Evolutionary conservation across 1,284 basidiomycete genomes (phyloP).

Genomic region (Ceratorhiza oryzae-sativae): DNA sequence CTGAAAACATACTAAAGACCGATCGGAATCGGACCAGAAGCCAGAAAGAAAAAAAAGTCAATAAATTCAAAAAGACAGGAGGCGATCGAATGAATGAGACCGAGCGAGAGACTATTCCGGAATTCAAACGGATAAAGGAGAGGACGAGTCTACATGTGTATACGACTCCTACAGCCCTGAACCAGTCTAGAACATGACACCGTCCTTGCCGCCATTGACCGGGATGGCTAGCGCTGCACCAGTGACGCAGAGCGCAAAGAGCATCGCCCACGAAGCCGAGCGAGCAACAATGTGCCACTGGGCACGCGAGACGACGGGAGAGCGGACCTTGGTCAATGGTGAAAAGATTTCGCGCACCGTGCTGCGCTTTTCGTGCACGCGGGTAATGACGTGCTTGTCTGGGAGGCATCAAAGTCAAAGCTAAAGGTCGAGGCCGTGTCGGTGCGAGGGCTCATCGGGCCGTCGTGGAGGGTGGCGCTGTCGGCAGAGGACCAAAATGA

Average conservation of each 20-base stretch:
- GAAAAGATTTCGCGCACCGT: conserved; percentile 55
- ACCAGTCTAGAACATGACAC: conserved; percentile 22
- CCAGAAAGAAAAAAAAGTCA: background rate
- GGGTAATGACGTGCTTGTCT: conserved; percentile 1
- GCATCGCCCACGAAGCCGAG: conserved; percentile 47
- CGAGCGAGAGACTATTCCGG: background rate
- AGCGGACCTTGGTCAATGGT: conserved; percentile 71
- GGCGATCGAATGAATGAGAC: conserved; percentile 11
- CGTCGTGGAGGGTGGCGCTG: conserved; percentile 9
- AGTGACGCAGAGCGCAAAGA: conserved; percentile 12
- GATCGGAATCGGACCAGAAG: background rate
- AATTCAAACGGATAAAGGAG: background rate
- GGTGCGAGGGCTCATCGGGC: conserved; percentile 4
- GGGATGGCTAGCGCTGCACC: conserved; percentile 22
- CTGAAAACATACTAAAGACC: background rate
- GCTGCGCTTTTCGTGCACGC: conserved; percentile 27
- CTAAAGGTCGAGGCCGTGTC: conserved; percentile 30
- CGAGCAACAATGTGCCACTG: conserved; percentile 75
- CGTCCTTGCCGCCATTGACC: conserved; percentile 25
- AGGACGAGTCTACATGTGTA: background rate
- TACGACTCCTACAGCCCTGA: conserved; percentile 9
- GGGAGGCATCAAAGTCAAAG: conserved; percentile 38
- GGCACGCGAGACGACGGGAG: conserved; percentile 69
- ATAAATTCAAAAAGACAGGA: conserved; percentile 5
- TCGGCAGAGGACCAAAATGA: conserved; percentile 23